Percentiles rank a stretch among this genome's conserved stretches.
Conservation (phyloP, 2,329 filamentous ascomycete genomes). For the Xenosphaeropsis pyriputrescens region DNA sequence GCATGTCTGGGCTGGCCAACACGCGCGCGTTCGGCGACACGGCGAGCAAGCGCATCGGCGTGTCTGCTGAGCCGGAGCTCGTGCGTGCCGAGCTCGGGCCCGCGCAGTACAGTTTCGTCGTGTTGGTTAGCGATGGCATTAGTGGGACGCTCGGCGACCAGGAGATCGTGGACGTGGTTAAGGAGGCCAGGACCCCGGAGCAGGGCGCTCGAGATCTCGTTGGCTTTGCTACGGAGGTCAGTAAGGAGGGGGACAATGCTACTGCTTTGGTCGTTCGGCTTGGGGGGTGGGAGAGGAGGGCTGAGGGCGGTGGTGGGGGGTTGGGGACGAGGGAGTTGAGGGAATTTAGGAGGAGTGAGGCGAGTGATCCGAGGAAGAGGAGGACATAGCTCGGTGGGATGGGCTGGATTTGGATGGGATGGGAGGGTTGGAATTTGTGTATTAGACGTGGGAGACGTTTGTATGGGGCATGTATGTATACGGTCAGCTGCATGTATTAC, state of each 20-base stretch:
- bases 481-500: too few species aligned
- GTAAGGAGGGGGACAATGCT: constrained; percentile 44
- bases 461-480: too few species aligned
- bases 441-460: too few species aligned
- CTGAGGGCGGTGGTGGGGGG: constrained; percentile 77
- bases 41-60: constrained; percentile 77
- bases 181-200: constrained; percentile 84
- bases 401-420: too few species aligned
- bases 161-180: constrained; percentile 91
- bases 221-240: constrained; percentile 75
- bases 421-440: too few species aligned
- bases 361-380: constrained; percentile 63
- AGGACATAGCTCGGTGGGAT: constrained; percentile 8
- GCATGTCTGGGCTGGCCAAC: constrained; percentile 86
- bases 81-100: constrained; percentile 64
- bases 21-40: constrained; percentile 91
- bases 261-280: constrained; percentile 53
- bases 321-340: constrained; percentile 85
- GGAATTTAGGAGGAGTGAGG: constrained; percentile 69
- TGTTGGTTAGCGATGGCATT: constrained; percentile 79
- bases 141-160: constrained; percentile 78
- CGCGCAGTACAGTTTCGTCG: constrained; percentile 78
- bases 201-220: constrained; percentile 69
- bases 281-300: constrained; percentile 56
- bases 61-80: constrained; percentile 87